These are phyloP conservation scores for Avicennia marina DNA, from an alignment of 257 asterid species.

Conservation along the genomic window DNA sequence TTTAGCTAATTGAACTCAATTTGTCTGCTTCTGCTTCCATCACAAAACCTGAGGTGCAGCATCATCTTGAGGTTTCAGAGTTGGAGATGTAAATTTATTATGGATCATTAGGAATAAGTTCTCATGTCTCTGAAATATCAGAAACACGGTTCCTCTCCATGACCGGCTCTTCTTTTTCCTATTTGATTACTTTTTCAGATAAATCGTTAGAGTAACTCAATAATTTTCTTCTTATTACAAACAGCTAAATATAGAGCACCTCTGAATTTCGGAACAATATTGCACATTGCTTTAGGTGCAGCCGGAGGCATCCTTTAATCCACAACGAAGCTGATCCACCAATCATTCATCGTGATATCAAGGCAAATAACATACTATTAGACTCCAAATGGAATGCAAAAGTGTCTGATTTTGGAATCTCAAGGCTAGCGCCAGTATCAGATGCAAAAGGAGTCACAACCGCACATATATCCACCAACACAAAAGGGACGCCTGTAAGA, in stretches of 20 bases:
- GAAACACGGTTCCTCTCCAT: too few species aligned
- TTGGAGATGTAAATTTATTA: too few species aligned
- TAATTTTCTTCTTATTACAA: background rate
- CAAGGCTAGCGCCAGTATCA: constrained; percentile 71
- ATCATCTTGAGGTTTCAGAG: too few species aligned
- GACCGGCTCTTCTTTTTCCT: too few species aligned
- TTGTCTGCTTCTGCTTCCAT: too few species aligned
- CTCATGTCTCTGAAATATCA: too few species aligned
- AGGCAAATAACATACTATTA: constrained; percentile 69
- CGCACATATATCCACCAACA: constrained; percentile 63
- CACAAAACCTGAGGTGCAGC: too few species aligned
- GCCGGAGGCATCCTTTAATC: constrained; percentile 76
- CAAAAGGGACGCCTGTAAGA: constrained; percentile 89
- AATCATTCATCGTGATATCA: too few species aligned
- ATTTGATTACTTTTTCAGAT: background rate
- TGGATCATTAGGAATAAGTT: too few species aligned
- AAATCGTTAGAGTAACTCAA: background rate
- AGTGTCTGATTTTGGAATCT: constrained; percentile 90
- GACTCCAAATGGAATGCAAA: constrained; percentile 73
- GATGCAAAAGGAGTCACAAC: constrained; percentile 47
- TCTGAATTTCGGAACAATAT: constrained; percentile 54
- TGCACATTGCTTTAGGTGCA: constrained; percentile 66
- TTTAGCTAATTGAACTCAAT: background rate
- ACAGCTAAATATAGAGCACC: constrained; percentile 49
- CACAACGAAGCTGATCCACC: constrained; percentile 94